Evolutionary conservation across 352 stramenopile species (phyloP).

Genomic region (Phytopythium chamaehyphon): DNA sequence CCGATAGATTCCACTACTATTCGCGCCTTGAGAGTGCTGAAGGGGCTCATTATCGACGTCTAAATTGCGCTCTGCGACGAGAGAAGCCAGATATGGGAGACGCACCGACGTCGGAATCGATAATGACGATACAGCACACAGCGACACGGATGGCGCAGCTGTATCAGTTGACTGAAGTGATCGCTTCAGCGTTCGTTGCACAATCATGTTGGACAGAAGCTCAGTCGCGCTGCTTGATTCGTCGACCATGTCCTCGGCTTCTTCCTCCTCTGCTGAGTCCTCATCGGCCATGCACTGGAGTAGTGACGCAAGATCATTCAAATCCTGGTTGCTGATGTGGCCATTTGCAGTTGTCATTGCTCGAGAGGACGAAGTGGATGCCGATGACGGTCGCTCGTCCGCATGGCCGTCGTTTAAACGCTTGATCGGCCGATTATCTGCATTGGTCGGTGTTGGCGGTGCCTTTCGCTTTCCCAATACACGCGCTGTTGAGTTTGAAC

Average conservation of each 20-base stretch:
- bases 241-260: slow-evolving; percentile 62
- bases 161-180: slow-evolving; percentile 29
- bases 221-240: slow-evolving; percentile 72
- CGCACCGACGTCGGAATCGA: background rate
- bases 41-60: background rate
- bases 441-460: background rate
- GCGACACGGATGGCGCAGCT: slow-evolving; percentile 20
- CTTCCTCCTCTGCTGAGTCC: slow-evolving; percentile 48
- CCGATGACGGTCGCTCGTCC: slow-evolving; percentile 2
- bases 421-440: background rate
- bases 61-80: background rate
- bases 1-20: slow-evolving; percentile 4
- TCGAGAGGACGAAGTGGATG: background rate
- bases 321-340: slow-evolving; percentile 15
- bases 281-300: slow-evolving; percentile 25
- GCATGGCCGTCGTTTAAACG: slow-evolving; percentile 4
- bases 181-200: slow-evolving; percentile 68
- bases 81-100: background rate
- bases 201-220: slow-evolving; percentile 73
- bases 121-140: slow-evolving; percentile 2
- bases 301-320: slow-evolving; percentile 2
- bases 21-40: background rate
- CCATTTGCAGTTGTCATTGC: slow-evolving; percentile 13
- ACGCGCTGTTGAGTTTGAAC: background rate
- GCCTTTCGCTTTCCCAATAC: slow-evolving; percentile 4